A percentile compares a stretch with the other conserved stretches of the same genome.
These are phyloP conservation scores for Diplodia seriata DNA, from an alignment of 2,329 filamentous ascomycete species.

Conservation along the genomic window DNA sequence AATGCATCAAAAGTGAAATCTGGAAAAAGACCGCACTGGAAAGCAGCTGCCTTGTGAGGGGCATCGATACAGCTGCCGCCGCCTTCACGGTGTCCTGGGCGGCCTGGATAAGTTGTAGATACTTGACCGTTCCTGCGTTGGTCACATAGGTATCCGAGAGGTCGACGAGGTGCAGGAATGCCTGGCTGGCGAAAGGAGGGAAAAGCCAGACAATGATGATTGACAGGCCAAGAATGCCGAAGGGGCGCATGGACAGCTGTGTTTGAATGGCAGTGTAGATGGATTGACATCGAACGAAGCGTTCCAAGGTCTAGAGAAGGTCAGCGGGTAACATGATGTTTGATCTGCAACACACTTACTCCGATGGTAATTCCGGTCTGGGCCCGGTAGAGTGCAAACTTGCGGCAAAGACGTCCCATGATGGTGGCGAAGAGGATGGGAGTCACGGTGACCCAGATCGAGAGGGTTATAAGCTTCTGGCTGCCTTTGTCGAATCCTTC, in stretches of 20 bases:
- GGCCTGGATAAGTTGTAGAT: neutral
- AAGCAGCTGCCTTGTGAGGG: neutral
- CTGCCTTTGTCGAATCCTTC: neutral
- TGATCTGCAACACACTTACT: neutral
- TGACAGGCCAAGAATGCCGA: neutral
- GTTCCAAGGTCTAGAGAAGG: neutral
- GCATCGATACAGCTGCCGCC: neutral
- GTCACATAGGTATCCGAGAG: neutral
- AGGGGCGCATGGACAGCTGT: neutral
- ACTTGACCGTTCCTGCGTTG: neutral
- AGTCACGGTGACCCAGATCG: neutral
- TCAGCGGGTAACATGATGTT: neutral
- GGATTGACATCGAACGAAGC: constrained; percentile 1
- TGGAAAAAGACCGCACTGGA: neutral
- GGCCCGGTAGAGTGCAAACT: neutral
- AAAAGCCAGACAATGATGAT: neutral
- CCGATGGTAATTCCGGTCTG: neutral
- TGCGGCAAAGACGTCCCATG: neutral
- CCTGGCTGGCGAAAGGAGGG: constrained; percentile 5
- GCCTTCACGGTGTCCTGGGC: neutral
- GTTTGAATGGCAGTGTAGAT: constrained; percentile 3
- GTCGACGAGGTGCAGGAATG: neutral
- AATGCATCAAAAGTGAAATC: neutral
- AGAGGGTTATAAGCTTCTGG: too few species aligned
- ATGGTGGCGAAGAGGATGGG: constrained; percentile 1